Conservation (phyloP, 202 grass and related monocot genomes). For the Setaria viridis region DNA sequence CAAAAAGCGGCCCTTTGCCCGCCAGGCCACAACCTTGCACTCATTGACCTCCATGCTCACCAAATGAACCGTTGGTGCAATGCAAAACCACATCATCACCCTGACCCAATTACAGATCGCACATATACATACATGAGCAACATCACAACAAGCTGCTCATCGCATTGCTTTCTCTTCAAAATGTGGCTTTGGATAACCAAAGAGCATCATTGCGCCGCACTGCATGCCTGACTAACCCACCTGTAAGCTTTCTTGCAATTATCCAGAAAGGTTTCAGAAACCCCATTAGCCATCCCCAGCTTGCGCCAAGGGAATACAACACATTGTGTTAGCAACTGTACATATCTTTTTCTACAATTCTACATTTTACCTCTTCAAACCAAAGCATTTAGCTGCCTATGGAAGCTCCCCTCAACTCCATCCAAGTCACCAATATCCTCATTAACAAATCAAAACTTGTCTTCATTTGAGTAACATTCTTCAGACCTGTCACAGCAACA, state of each 20-base stretch:
- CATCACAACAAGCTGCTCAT: background rate
- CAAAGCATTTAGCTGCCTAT: conserved; percentile 23
- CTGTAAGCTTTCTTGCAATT: background rate
- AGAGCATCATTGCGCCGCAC: background rate
- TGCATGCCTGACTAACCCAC: background rate
- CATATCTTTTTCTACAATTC: conserved; percentile 49
- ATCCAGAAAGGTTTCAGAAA: conserved; percentile 6
- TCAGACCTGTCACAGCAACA: conserved; percentile 44
- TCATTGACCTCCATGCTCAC: background rate
- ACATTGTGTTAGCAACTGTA: conserved; percentile 42
- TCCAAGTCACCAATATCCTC: conserved; percentile 21
- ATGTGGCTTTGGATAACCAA: background rate
- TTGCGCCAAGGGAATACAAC: conserved; percentile 45
- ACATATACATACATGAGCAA: background rate
- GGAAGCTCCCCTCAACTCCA: conserved; percentile 33
- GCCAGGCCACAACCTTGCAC: too few relatives aligned
- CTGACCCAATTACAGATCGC: background rate
- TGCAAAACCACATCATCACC: background rate
- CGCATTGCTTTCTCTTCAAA: background rate
- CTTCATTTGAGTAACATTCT: conserved; percentile 5
- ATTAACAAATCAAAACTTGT: conserved; percentile 18
- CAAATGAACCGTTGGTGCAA: background rate
- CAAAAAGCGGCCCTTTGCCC: background rate
- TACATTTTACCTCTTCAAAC: conserved; percentile 54
- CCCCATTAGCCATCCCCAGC: conserved; percentile 44